Evolutionary conservation across 2,329 filamentous ascomycete species (phyloP), one percentile per base, ranked within the genome.

Genomic region (Passalora sequoiae): DNA sequence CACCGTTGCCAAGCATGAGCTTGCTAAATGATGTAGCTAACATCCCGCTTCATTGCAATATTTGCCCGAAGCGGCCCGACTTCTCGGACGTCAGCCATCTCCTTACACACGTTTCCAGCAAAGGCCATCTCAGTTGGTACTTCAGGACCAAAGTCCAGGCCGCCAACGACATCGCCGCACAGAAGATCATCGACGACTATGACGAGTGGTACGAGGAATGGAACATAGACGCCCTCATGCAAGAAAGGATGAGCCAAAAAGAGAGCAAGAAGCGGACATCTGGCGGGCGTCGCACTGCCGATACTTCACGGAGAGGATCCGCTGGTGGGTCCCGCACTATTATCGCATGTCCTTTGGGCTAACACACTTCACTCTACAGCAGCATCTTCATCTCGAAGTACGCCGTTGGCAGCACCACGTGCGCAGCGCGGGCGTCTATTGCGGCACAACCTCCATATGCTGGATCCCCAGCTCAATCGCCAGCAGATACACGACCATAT

Each of bases 1-100:
- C 38, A 37, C 38, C 41, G 24, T 27, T 43, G 22, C 40, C 41
- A 46, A 45, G 17, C 44, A 56, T 54, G 59, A 58, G 60, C 55
- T 58, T 49, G 49, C 43, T 53, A 49, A 68, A 36, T 65, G 65
- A 61, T 65, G 46, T 51, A 57, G 53, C 58, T 54, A 59, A 53
- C 36, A 82, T 89, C 46, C 80, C 84, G 44, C 78, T 96, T 37
- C 69, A 80, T 55, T 97, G 91, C 77, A 81, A 75, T 59, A 83
- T 95, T 55, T 97, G 91, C 63, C 83, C 85, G 25, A 86, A 83
- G 54, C 77, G 76, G 48, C 86, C 87, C 28, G 77, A 69, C 21
- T 96, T 96, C 68, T 94, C 88, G 43, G 91, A 97, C 66, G 74
- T 89, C 32, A 95, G 89, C 24, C 91, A 96, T 65, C 73, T 96